These are phyloP conservation scores for Vitis hybrid DNA, from an alignment of 177 flowering plant species.

Conservation along the genomic window DNA sequence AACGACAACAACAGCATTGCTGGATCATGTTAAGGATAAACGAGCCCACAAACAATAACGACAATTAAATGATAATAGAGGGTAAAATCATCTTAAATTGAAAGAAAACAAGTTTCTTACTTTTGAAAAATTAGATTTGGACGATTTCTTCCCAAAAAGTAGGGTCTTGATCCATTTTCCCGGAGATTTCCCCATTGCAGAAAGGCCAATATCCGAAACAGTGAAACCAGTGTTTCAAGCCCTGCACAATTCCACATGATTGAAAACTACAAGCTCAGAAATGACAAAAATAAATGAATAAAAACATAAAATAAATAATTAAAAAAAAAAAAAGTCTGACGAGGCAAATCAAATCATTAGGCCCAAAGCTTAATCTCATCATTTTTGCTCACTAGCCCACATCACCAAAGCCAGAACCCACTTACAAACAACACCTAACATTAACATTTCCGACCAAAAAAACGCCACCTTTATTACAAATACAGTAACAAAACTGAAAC, in stretches of 20 bases:
- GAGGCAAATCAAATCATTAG: too few species aligned
- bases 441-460: background rate
- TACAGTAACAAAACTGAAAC: background rate
- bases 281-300: background rate
- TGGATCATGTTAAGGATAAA: background rate
- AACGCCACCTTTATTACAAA: background rate
- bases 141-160: slow-evolving; percentile 64
- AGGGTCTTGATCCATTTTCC: slow-evolving; percentile 72
- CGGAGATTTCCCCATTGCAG: slow-evolving; percentile 66
- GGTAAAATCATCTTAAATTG: slow-evolving; percentile 9
- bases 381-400: background rate
- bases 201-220: slow-evolving; percentile 6
- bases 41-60: background rate
- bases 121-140: slow-evolving; percentile 43
- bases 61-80: background rate
- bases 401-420: too few species aligned
- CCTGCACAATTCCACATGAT: slow-evolving; percentile 13
- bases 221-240: slow-evolving; percentile 12
- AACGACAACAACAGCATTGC: too few species aligned
- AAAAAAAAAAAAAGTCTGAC: background rate
- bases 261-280: background rate
- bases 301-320: background rate
- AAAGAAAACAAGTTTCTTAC: slow-evolving; percentile 29
- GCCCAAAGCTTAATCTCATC: background rate
- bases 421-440: background rate